Evolutionary conservation across 192 early-diverging fungal species (phyloP).

Genomic region (Coemansia sp.): DNA sequence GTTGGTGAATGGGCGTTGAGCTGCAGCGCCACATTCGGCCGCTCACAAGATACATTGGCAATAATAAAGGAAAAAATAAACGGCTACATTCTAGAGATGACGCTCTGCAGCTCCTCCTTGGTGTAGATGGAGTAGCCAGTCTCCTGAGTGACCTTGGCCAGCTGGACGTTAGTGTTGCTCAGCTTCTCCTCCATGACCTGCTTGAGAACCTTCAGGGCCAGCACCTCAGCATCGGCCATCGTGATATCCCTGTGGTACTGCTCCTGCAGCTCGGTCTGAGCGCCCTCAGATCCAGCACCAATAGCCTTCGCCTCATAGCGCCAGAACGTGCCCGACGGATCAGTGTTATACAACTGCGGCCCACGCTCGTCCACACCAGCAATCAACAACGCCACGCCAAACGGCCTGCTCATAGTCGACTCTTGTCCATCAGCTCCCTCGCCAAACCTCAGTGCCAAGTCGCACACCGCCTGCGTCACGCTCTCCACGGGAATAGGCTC

Average conservation of each 20-base stretch:
- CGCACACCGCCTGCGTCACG: slow-evolving; percentile 97
- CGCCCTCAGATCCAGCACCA: slow-evolving; percentile 98
- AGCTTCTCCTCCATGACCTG: slow-evolving; percentile 99
- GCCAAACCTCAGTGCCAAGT: slow-evolving; percentile 95
- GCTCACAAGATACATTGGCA: background rate
- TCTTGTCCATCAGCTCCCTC: slow-evolving; percentile 97
- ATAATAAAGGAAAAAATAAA: background rate
- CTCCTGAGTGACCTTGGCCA: slow-evolving; percentile 82
- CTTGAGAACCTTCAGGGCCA: slow-evolving; percentile 96
- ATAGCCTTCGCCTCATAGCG: slow-evolving; percentile 98
- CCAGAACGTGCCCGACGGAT: slow-evolving; percentile 98
- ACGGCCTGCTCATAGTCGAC: slow-evolving; percentile 98
- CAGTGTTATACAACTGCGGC: slow-evolving; percentile 96
- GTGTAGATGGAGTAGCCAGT: slow-evolving; percentile 80
- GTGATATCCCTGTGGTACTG: slow-evolving; percentile 89
- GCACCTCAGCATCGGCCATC: slow-evolving; percentile 82
- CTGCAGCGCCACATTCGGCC: slow-evolving; percentile 5
- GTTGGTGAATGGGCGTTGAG: background rate
- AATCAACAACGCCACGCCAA: slow-evolving; percentile 98
- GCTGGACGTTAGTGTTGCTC: slow-evolving; percentile 92
- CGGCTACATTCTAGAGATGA: slow-evolving; percentile 72
- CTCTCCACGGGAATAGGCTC: slow-evolving; percentile 96
- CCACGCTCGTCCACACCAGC: slow-evolving; percentile 97
- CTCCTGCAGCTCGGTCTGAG: slow-evolving; percentile 96
- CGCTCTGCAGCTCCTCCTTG: slow-evolving; percentile 78